These are phyloP conservation scores for Hemisphaericaspora subhashii DNA, from an alignment of 1,139 yeast species.

Conservation along the genomic window DNA sequence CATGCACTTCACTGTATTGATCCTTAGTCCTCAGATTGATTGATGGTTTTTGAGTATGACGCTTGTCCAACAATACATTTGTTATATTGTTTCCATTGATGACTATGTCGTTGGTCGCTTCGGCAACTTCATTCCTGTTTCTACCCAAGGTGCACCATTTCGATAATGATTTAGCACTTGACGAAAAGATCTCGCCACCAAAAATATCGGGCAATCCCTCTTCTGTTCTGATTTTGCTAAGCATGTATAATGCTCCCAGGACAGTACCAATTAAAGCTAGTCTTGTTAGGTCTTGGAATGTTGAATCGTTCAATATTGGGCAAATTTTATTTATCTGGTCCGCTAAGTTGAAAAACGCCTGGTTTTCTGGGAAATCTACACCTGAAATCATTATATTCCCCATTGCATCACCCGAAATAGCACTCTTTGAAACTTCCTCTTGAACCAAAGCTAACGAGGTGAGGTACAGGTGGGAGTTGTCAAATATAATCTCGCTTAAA, in stretches of 20 bases:
- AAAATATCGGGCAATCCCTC: not conserved
- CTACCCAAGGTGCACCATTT: no score
- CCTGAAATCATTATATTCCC: conserved; percentile 27
- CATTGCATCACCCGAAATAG: conserved; percentile 29
- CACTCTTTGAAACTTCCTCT: conserved; percentile 3
- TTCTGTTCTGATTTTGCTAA: conserved; percentile 4
- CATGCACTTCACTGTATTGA: no score
- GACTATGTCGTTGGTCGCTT: no score
- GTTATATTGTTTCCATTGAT: no score
- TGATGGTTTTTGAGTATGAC: no score
- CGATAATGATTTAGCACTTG: not conserved
- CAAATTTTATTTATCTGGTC: conserved; percentile 32
- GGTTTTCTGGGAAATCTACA: not conserved
- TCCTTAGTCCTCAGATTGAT: no score
- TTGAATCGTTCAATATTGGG: conserved; percentile 6
- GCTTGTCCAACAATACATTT: no score
- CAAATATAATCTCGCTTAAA: not conserved
- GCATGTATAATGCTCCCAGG: conserved; percentile 34
- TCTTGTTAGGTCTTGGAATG: conserved; percentile 4
- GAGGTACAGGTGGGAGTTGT: conserved; percentile 1
- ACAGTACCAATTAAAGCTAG: conserved; percentile 35
- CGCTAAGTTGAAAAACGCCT: conserved; percentile 24
- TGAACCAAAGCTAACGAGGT: conserved; percentile 1
- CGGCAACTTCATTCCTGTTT: no score
- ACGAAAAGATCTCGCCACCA: not conserved